Conservation (phyloP, 305 asterid species). For the Fraxinus xanthoxyloides region DNA sequence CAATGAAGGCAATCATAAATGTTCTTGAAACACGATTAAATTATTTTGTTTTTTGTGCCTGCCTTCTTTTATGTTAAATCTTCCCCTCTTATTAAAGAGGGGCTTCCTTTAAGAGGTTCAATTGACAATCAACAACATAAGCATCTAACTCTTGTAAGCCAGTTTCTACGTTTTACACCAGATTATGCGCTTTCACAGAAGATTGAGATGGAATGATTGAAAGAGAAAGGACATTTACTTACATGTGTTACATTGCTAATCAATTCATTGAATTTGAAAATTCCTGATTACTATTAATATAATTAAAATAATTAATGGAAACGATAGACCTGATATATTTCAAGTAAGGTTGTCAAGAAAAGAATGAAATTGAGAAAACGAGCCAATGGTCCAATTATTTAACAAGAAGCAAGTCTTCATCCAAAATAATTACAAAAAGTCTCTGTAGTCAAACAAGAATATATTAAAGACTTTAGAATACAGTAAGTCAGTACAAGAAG, state of each 20-base stretch:
- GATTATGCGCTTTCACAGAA: neutral
- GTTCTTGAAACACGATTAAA: neutral
- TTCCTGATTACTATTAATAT: neutral
- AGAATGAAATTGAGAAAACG: neutral
- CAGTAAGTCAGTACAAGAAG: neutral
- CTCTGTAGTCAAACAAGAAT: neutral
- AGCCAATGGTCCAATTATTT: conserved; percentile 1
- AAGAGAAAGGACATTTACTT: neutral
- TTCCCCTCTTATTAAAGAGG: neutral
- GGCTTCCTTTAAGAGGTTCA: neutral
- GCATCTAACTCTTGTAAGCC: neutral
- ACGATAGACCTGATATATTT: neutral
- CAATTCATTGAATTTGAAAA: neutral
- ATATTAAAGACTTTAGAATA: neutral
- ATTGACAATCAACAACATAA: neutral
- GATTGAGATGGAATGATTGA: neutral
- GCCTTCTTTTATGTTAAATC: neutral
- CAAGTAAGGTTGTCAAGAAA: neutral
- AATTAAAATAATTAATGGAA: neutral
- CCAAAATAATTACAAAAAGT: neutral
- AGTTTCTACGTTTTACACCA: neutral
- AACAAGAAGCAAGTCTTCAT: conserved; percentile 2
- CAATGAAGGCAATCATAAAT: neutral
- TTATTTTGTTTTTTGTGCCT: neutral
- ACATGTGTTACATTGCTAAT: neutral